A percentile compares a stretch with the other conserved stretches of the same genome.
Evolutionary conservation across 1,284 basidiomycete genomes (phyloP).

Genomic region (Cutaneotrichosporon mucoides): DNA sequence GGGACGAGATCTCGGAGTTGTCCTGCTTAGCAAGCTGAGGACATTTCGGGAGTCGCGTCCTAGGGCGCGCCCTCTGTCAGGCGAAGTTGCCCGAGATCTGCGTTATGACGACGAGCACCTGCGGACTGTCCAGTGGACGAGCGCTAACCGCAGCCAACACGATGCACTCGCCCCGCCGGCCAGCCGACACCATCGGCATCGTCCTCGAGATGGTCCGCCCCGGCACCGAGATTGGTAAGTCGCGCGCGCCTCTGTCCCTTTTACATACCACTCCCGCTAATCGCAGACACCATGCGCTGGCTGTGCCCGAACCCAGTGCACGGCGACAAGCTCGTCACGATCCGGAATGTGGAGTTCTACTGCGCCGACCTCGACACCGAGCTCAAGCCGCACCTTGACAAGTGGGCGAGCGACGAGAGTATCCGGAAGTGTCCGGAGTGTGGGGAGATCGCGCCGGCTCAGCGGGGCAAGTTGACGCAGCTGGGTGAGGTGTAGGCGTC

Average conservation of each 20-base stretch:
- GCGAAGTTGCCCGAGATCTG: too few species aligned
- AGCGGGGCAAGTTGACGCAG: neutral
- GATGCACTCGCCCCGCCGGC: slow-evolving; percentile 90
- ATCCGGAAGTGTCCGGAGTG: slow-evolving; percentile 67
- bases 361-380: slow-evolving; percentile 89
- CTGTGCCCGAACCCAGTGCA: slow-evolving; percentile 76
- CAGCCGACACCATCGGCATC: slow-evolving; percentile 85
- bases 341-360: slow-evolving; percentile 82
- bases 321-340: slow-evolving; percentile 64
- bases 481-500: neutral
- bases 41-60: too few species aligned
- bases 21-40: too few species aligned
- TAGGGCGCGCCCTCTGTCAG: too few species aligned
- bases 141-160: slow-evolving; percentile 67
- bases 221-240: slow-evolving; percentile 50
- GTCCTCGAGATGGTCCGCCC: slow-evolving; percentile 90
- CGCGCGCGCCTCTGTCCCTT: too few species aligned
- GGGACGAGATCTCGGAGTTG: too few species aligned
- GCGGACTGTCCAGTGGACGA: too few species aligned
- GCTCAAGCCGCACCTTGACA: slow-evolving; percentile 83
- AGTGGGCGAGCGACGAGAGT: slow-evolving; percentile 62
- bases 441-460: slow-evolving; percentile 58
- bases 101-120: too few species aligned
- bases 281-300: slow-evolving; percentile 82
- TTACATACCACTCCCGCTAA: too few species aligned